These are phyloP conservation scores for Verticillium albo-atrum DNA, from an alignment of 2,329 filamentous ascomycete species.

Conservation along the genomic window DNA sequence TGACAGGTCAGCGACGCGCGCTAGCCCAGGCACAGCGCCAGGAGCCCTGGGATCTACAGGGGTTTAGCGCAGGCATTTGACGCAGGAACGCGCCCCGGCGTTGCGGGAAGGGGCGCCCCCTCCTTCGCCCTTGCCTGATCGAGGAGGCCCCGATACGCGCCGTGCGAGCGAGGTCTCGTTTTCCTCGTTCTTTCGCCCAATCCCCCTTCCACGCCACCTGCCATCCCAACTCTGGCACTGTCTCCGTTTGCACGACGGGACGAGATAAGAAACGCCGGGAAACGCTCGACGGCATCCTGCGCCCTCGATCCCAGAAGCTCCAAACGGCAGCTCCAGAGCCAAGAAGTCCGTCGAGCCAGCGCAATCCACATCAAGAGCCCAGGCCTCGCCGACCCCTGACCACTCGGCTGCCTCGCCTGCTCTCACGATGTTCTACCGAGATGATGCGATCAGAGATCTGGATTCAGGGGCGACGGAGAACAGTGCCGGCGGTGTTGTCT, in stretches of 20 bases:
- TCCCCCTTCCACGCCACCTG: background rate
- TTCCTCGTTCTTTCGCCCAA: background rate
- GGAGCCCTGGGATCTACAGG: background rate
- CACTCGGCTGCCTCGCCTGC: background rate
- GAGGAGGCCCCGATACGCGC: background rate
- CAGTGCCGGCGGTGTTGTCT: background rate
- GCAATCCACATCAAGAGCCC: background rate
- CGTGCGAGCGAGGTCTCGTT: background rate
- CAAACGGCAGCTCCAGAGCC: background rate
- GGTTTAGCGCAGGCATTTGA: slow-evolving; percentile 1
- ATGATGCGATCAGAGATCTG: background rate
- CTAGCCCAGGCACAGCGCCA: slow-evolving; percentile 4
- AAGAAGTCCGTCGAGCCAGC: background rate
- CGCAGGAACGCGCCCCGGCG: slow-evolving; percentile 13
- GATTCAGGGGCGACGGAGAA: background rate
- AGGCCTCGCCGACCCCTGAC: background rate
- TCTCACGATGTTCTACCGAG: background rate
- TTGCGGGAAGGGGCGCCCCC: background rate
- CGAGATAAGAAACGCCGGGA: background rate
- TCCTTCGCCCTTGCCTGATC: background rate
- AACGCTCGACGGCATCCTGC: background rate
- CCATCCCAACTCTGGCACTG: background rate
- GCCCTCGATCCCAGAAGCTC: background rate
- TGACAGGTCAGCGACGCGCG: background rate
- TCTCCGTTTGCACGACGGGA: background rate